phyloP scores from a whole-genome alignment of 805 yeast species.

The Lipomyces orientalis region DNA sequence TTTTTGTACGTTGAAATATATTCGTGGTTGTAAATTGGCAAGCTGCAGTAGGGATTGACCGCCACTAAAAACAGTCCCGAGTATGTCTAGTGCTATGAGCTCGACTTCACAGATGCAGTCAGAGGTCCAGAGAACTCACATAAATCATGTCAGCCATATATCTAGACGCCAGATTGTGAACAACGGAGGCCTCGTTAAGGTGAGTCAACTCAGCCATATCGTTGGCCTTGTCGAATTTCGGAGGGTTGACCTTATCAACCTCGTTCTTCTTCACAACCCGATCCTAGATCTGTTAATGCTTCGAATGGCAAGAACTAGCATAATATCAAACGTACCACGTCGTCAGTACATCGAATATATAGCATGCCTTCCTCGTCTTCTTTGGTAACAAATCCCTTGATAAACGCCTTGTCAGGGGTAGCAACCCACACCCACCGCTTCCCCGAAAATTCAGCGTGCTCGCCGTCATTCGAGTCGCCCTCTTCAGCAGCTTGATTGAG shows the following conservation, averaged over 20 bases:
- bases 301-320: neutral
- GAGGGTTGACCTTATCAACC: constrained; percentile 79
- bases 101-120: neutral
- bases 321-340: constrained; percentile 41
- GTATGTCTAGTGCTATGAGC: constrained; percentile 74
- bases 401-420: constrained; percentile 60
- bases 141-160: constrained; percentile 74
- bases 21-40: constrained; percentile 72
- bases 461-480: constrained; percentile 20
- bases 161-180: constrained; percentile 78
- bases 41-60: constrained; percentile 81
- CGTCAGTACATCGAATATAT: constrained; percentile 52
- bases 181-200: constrained; percentile 94
- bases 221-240: constrained; percentile 84
- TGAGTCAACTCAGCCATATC: constrained; percentile 97
- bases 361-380: constrained; percentile 49
- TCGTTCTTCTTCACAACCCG: constrained; percentile 52
- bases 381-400: constrained; percentile 63
- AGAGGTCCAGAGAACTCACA: constrained; percentile 29
- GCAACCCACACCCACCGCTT: constrained; percentile 83
- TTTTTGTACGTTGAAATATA: constrained; percentile 62
- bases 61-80: constrained; percentile 96
- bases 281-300: constrained; percentile 41
- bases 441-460: constrained; percentile 44
- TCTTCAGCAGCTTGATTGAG: neutral